A percentile compares a stretch with the other conserved stretches of the same genome.
Conservation (phyloP, 1,139 yeast genomes). For the Taphrina betulina region DNA sequence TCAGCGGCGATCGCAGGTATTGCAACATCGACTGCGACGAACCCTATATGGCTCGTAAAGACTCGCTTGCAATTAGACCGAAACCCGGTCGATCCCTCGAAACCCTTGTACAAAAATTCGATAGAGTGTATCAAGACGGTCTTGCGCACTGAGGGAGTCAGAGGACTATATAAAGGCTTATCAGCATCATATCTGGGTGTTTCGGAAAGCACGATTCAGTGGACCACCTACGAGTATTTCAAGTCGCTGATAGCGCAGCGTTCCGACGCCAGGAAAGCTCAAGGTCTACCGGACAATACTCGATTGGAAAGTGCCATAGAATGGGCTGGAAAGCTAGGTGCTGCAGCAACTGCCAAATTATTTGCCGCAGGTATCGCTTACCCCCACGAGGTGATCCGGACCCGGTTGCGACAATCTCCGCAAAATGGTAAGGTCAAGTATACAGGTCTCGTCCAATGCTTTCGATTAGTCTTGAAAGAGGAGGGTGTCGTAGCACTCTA, state of each 20-base stretch:
- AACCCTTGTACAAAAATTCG: slow-evolving; percentile 70
- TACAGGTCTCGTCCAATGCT: slow-evolving; percentile 84
- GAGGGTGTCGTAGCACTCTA: slow-evolving; percentile 94
- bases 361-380: slow-evolving; percentile 89
- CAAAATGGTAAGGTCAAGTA: slow-evolving; percentile 80
- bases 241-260: slow-evolving; percentile 64
- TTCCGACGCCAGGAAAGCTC: slow-evolving; percentile 41
- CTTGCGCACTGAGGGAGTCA: slow-evolving; percentile 70
- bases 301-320: slow-evolving; percentile 68
- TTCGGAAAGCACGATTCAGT: slow-evolving; percentile 86
- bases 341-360: slow-evolving; percentile 95
- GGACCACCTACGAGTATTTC: slow-evolving; percentile 97
- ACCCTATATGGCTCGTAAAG: slow-evolving; percentile 98
- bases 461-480: slow-evolving; percentile 75
- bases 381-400: slow-evolving; percentile 96
- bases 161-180: slow-evolving; percentile 80
- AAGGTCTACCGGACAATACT: slow-evolving; percentile 44
- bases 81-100: slow-evolving; percentile 41
- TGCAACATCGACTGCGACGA: slow-evolving; percentile 95
- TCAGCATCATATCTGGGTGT: slow-evolving; percentile 95
- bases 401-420: slow-evolving; percentile 95
- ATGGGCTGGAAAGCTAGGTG: slow-evolving; percentile 96
- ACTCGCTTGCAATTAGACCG: slow-evolving; percentile 91
- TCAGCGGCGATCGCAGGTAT: slow-evolving; percentile 94
- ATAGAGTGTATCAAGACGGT: slow-evolving; percentile 78